Percentiles rank a stretch among this genome's conserved stretches.
These are phyloP conservation scores for Termitomyces sp. DNA, from an alignment of 768 basidiomycete genomes.

Conservation along the genomic window DNA sequence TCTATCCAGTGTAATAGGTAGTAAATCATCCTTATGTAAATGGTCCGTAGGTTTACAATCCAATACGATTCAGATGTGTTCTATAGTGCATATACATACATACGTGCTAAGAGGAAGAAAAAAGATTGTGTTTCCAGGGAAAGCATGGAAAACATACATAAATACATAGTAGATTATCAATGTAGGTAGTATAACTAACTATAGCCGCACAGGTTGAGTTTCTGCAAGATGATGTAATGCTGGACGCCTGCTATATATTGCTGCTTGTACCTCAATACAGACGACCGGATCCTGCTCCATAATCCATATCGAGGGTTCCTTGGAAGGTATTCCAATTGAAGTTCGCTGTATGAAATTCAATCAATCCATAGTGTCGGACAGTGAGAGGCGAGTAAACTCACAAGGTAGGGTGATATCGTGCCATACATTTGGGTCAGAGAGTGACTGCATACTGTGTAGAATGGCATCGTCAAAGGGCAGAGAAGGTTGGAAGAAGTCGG, in stretches of 20 bases:
- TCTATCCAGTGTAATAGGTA: background rate
- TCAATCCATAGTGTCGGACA: background rate
- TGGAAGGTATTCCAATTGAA: slow-evolving; percentile 37
- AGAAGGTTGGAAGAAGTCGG: slow-evolving; percentile 45
- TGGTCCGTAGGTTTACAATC: too few relatives aligned
- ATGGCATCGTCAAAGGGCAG: slow-evolving; percentile 56
- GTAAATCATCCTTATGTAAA: background rate
- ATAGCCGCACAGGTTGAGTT: background rate
- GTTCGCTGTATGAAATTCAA: slow-evolving; percentile 16
- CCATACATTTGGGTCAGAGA: slow-evolving; percentile 50
- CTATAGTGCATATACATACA: background rate
- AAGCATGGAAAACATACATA: background rate
- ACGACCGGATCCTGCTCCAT: slow-evolving; percentile 15
- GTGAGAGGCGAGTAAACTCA: slow-evolving; percentile 21
- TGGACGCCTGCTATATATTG: slow-evolving; percentile 24
- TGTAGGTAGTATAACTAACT: background rate
- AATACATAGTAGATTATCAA: background rate
- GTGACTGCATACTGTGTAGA: slow-evolving; percentile 53
- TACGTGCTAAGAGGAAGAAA: background rate
- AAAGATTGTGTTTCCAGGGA: background rate
- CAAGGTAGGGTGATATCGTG: slow-evolving; percentile 50
- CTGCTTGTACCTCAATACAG: slow-evolving; percentile 15
- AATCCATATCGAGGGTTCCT: slow-evolving; percentile 30
- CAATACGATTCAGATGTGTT: background rate
- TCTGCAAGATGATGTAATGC: background rate